These are phyloP conservation scores for Leucocoprinus gongylophorus DNA, from an alignment of 1,284 basidiomycete genomes.

Conservation along the genomic window DNA sequence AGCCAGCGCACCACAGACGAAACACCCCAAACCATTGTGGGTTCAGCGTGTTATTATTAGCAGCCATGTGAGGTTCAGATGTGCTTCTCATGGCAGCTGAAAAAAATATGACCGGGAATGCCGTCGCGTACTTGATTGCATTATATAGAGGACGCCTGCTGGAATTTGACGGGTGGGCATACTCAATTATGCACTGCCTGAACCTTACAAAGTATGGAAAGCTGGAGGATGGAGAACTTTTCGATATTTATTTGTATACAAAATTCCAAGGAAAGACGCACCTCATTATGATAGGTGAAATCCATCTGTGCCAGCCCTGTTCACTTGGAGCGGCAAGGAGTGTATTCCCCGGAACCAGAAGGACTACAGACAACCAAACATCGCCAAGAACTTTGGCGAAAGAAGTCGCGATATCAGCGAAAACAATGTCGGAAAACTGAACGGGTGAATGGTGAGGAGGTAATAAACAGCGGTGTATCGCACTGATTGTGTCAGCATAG, in stretches of 20 bases:
- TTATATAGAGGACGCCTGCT: conserved; percentile 81
- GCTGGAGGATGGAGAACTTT: conserved; percentile 35
- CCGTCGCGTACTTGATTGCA: conserved; percentile 93
- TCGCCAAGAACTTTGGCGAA: conserved; percentile 97
- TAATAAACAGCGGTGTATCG: conserved; percentile 67
- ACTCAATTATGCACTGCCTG: conserved; percentile 90
- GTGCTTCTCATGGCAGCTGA: conserved; percentile 80
- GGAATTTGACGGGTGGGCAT: conserved; percentile 58
- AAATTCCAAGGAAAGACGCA: conserved; percentile 30
- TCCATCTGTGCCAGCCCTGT: conserved; percentile 60
- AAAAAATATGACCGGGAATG: conserved; percentile 96
- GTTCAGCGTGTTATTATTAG: conserved; percentile 37
- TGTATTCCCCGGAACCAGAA: conserved; percentile 75
- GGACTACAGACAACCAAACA: conserved; percentile 80
- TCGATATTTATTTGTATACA: background rate
- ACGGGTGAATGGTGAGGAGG: conserved; percentile 57
- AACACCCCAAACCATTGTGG: conserved; percentile 77
- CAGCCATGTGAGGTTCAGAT: conserved; percentile 46
- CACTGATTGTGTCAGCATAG: conserved; percentile 32
- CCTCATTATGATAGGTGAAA: conserved; percentile 85
- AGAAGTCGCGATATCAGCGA: conserved; percentile 94
- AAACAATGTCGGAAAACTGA: conserved; percentile 87
- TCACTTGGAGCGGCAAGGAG: conserved; percentile 57
- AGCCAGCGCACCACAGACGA: conserved; percentile 63
- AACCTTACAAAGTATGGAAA: conserved; percentile 89